A percentile compares a stretch with the other conserved stretches of the same genome.
phyloP scores from a whole-genome alignment of 108 stramenopile species.

The Chaetoceros muelleri region DNA sequence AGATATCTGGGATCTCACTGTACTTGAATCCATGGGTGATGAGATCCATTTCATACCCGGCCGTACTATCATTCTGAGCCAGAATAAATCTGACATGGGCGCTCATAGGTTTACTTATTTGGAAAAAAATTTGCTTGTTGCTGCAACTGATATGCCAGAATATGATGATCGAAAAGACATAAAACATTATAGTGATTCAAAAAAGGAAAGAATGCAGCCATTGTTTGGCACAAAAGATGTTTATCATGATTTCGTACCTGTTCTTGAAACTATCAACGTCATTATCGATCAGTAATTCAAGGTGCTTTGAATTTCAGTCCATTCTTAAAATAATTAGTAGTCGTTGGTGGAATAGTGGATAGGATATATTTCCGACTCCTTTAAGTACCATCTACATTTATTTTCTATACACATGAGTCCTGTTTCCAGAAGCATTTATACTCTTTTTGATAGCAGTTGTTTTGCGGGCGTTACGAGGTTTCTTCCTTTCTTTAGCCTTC shows the following conservation, averaged over 20 bases:
- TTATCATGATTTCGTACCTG: neutral
- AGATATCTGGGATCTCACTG: slow-evolving; percentile 10
- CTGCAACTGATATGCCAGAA: slow-evolving; percentile 58
- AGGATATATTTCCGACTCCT: no score
- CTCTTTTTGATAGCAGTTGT: slow-evolving; percentile 1
- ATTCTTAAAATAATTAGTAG: no score
- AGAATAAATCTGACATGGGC: slow-evolving; percentile 53
- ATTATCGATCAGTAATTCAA: no score
- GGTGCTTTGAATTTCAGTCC: no score
- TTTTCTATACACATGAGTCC: slow-evolving; percentile 12
- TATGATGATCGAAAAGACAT: slow-evolving; percentile 42
- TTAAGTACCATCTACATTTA: no score
- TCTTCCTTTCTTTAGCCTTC: slow-evolving; percentile 7
- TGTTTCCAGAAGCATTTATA: slow-evolving; percentile 17
- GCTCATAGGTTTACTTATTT: slow-evolving; percentile 49
- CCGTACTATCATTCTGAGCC: slow-evolving; percentile 42
- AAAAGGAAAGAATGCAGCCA: neutral
- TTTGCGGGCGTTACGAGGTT: neutral
- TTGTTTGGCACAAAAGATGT: neutral
- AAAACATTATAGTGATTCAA: slow-evolving; percentile 38
- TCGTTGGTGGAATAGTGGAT: no score
- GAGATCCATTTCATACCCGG: slow-evolving; percentile 25
- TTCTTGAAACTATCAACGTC: neutral
- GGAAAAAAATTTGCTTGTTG: slow-evolving; percentile 39
- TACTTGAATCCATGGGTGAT: slow-evolving; percentile 3